These are phyloP conservation scores for Ophiostoma piceae DNA, from an alignment of 2,329 filamentous ascomycete genomes.

Conservation along the genomic window DNA sequence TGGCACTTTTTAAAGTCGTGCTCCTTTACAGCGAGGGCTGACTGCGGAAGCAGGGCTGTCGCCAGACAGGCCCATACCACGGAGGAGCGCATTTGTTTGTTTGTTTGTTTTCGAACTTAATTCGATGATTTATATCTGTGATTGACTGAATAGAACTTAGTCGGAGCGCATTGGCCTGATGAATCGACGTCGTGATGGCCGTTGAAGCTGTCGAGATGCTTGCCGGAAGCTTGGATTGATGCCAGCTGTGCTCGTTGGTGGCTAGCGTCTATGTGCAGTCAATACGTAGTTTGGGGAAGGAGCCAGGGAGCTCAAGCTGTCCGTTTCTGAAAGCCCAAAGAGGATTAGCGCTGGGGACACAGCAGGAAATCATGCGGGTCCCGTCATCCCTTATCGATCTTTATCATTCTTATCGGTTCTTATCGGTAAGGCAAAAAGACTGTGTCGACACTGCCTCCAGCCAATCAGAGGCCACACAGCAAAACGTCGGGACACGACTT, in stretches of 20 bases:
- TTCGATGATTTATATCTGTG: background rate
- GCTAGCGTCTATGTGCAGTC: background rate
- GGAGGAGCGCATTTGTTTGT: constrained; percentile 4
- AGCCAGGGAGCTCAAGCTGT: constrained; percentile 29
- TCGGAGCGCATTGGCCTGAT: background rate
- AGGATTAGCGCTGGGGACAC: constrained; percentile 16
- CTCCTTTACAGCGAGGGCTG: constrained; percentile 76
- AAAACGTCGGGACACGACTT: background rate
- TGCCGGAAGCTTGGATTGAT: constrained; percentile 5
- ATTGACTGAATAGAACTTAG: background rate
- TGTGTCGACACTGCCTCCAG: background rate
- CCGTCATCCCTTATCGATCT: background rate
- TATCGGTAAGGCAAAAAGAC: background rate
- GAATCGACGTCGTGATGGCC: background rate
- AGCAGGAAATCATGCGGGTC: constrained; percentile 14
- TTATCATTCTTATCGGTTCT: background rate
- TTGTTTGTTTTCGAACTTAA: background rate
- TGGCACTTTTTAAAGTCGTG: constrained; percentile 96
- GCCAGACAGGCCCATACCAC: constrained; percentile 18
- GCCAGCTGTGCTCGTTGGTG: constrained; percentile 9
- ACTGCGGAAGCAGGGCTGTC: constrained; percentile 19
- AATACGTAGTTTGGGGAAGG: constrained; percentile 12
- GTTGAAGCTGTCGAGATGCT: background rate
- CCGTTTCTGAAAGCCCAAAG: constrained; percentile 28
- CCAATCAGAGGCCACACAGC: background rate